A percentile compares a stretch with the other conserved stretches of the same genome.
phyloP scores from a whole-genome alignment of 345 rosid genomes.

The Rhodamnia argentea region DNA sequence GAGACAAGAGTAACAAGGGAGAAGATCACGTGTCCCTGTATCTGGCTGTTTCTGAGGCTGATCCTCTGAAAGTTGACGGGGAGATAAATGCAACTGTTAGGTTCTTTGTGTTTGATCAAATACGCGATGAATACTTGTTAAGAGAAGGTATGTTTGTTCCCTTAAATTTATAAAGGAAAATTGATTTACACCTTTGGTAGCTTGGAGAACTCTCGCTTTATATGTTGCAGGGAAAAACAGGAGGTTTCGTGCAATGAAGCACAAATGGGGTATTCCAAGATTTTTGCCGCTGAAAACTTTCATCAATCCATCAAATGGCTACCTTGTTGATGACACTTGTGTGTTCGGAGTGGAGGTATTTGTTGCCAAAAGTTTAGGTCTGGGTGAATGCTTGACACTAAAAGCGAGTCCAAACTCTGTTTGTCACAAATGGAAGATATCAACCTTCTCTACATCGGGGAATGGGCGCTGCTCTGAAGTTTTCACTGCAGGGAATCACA shows the following conservation, averaged over 20 bases:
- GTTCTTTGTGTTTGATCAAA: neutral
- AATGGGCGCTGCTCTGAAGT: no score
- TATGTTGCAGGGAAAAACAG: neutral
- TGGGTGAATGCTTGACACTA: neutral
- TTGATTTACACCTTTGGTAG: neutral
- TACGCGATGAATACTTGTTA: neutral
- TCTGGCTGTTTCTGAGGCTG: neutral
- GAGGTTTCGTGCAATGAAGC: neutral
- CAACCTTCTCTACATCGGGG: neutral
- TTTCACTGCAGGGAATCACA: neutral
- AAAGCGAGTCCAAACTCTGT: no score
- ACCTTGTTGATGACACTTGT: constrained; percentile 1
- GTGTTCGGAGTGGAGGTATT: neutral
- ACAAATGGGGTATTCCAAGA: neutral
- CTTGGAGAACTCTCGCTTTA: neutral
- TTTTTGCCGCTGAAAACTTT: neutral
- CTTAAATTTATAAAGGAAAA: neutral
- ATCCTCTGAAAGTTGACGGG: neutral
- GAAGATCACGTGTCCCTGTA: neutral
- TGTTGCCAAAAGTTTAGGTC: neutral
- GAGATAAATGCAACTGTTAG: neutral
- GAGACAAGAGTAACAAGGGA: neutral
- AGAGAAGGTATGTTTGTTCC: neutral
- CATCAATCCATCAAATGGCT: neutral
- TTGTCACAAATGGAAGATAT: neutral